Base-by-base conservation (phyloP, 176 grass and related monocot genomes). In the Coix lacrymajobi region DNA sequence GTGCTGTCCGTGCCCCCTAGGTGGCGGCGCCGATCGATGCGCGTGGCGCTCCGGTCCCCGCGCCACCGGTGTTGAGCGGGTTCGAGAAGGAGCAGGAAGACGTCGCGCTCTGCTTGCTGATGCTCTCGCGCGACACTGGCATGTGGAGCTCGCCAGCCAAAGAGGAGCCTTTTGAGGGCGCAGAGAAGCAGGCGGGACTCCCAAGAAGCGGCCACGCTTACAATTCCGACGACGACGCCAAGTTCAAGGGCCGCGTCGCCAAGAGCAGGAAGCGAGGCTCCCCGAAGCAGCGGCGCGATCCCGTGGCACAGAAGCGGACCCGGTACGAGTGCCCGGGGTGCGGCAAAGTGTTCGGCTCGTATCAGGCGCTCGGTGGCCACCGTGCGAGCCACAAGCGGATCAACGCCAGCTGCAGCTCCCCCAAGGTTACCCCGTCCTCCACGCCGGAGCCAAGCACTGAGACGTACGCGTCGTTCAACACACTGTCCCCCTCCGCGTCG, bases 291-390 rank as follows among this genome's bases (percentile, higher is more conserved):
- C 73, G 62, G 3, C 30, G 51, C 33, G 29, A 44, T 9, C 22
- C 36, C 61, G 39, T 32, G 79, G 15, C 49, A 33, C 26, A 78
- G 73, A 91, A 89, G 82, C 88, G 89, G 69, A 83, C 82, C 22
- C 49, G 70, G 61, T 94, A 85, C 87, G 77, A 83, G 60, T 94
- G 87, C 69, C 69, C 68, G 3, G 85, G 81, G 6, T 94, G 92
- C 79, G 72, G 88, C 77, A 91, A 79, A 78, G 82, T 68, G 73
- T 94, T 94, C 81, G 46, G 66, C 38, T 94, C 92, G 36, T 94
- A 94, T 65, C 92, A 91, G 90, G 89, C 92, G 41, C 89, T 94
- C 54, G 92, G 92, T 30, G 92, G 92, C 73, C 92, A 94, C 58
- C 92, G 92, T 15, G 89, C 89, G 65, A 92, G 89, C 79, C 85